These are phyloP conservation scores for Symmetrospora coprosmae DNA, from an alignment of 768 basidiomycete species.

Conservation along the genomic window DNA sequence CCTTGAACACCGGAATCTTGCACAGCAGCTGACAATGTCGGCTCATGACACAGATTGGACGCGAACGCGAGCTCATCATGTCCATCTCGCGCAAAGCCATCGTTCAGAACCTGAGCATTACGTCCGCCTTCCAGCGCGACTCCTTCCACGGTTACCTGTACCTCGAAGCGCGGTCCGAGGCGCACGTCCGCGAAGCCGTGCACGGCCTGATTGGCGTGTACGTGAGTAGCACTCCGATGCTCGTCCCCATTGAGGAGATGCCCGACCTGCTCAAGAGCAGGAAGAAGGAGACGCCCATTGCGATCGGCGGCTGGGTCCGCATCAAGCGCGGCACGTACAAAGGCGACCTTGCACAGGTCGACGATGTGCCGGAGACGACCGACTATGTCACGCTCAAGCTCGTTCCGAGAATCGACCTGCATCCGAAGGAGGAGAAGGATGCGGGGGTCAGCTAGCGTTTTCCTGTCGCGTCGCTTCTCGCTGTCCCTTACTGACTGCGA, in stretches of 20 bases:
- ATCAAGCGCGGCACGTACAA: constrained; percentile 84
- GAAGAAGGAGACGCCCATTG: constrained; percentile 73
- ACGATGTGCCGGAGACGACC: constrained; percentile 82
- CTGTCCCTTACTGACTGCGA: too few relatives aligned
- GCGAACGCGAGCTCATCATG: constrained; percentile 83
- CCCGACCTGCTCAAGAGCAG: constrained; percentile 88
- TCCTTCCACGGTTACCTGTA: constrained; percentile 92
- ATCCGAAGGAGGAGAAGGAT: constrained; percentile 59
- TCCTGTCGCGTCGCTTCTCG: too few relatives aligned
- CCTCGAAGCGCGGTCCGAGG: constrained; percentile 77
- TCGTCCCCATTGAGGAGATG: constrained; percentile 97
- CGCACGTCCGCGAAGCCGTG: constrained; percentile 70
- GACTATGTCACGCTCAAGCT: constrained; percentile 86
- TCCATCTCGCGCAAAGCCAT: constrained; percentile 85
- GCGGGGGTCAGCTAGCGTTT: constrained; percentile 27
- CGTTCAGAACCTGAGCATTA: constrained; percentile 63
- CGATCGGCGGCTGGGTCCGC: constrained; percentile 84
- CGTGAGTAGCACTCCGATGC: constrained; percentile 41
- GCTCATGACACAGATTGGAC: constrained; percentile 50
- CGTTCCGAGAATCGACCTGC: constrained; percentile 93
- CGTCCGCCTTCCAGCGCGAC: constrained; percentile 90
- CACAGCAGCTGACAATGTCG: too few relatives aligned
- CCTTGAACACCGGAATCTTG: not conserved
- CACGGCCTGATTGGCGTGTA: constrained; percentile 87
- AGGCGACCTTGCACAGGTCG: constrained; percentile 86